These are phyloP conservation scores for Ambispora gerdemannii DNA, from an alignment of 192 early-diverging fungal genomes.

Conservation along the genomic window DNA sequence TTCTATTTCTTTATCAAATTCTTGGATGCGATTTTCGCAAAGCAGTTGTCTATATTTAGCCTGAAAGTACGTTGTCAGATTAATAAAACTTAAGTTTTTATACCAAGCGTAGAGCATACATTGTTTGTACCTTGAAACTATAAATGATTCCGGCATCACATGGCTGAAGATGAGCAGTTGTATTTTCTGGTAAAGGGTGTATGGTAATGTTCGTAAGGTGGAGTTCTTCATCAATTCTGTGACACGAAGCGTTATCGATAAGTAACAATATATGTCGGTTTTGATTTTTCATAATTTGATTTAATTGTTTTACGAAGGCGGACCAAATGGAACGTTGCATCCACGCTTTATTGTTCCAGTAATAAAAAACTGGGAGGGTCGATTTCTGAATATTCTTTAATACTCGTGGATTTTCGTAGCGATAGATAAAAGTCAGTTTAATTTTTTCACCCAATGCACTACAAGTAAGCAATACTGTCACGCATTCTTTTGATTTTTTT, in stretches of 20 bases:
- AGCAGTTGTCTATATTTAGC: not conserved
- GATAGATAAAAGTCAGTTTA: not conserved
- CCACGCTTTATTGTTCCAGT: conserved; percentile 13
- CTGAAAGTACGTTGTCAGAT: too few relatives aligned
- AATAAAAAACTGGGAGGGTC: conserved; percentile 5
- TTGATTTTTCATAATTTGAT: conserved; percentile 10
- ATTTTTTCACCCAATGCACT: conserved; percentile 1
- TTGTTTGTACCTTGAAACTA: too few relatives aligned
- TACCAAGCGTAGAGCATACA: too few relatives aligned
- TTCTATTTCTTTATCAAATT: not conserved
- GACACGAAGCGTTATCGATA: not conserved
- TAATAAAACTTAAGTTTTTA: too few relatives aligned
- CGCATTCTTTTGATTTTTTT: not conserved
- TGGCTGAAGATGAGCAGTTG: not conserved
- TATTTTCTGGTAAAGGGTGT: not conserved
- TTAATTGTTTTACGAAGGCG: not conserved
- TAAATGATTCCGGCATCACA: conserved; percentile 2
- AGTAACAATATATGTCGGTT: not conserved
- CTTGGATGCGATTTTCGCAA: not conserved
- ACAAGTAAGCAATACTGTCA: conserved; percentile 4
- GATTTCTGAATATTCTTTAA: not conserved
- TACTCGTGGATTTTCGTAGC: conserved; percentile 3
- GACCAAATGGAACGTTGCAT: not conserved
- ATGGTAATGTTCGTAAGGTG: not conserved
- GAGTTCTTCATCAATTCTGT: not conserved